These are phyloP conservation scores for Trametes cinnabarina DNA, from an alignment of 768 basidiomycete species.

Conservation along the genomic window DNA sequence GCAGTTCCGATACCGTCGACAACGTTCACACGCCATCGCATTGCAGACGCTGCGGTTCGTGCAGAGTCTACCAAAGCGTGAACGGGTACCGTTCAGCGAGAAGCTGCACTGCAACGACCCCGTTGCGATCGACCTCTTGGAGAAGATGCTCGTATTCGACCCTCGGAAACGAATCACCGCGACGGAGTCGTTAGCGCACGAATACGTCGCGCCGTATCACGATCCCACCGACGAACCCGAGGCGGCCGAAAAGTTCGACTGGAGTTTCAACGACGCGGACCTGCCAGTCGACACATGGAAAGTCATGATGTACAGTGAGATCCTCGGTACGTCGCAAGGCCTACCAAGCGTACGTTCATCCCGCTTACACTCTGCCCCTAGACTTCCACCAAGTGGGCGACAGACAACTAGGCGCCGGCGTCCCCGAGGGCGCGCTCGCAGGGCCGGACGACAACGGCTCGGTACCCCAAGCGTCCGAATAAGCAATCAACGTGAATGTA, in stretches of 20 bases:
- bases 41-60: slow-evolving; percentile 93
- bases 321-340: slow-evolving; percentile 75
- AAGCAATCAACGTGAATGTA: too few relatives aligned
- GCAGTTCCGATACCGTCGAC: not conserved
- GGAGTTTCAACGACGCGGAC: slow-evolving; percentile 99
- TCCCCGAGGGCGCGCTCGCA: slow-evolving; percentile 67
- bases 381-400: slow-evolving; percentile 83
- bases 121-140: slow-evolving; percentile 89
- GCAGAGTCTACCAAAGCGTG: slow-evolving; percentile 94
- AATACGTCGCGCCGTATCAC: slow-evolving; percentile 96
- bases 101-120: slow-evolving; percentile 89
- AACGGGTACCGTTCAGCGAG: slow-evolving; percentile 92
- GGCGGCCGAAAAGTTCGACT: slow-evolving; percentile 93
- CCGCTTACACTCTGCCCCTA: slow-evolving; percentile 25
- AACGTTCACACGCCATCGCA: not conserved
- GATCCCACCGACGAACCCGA: slow-evolving; percentile 97
- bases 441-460: slow-evolving; percentile 47
- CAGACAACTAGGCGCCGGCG: slow-evolving; percentile 35
- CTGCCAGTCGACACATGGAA: slow-evolving; percentile 99
- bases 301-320: slow-evolving; percentile 99
- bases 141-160: slow-evolving; percentile 99
- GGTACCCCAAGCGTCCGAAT: slow-evolving; percentile 11
- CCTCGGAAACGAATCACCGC: slow-evolving; percentile 97
- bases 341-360: not conserved
- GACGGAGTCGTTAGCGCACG: slow-evolving; percentile 82